Evolutionary conservation across 257 asterid genomes (phyloP).

Genomic region (Gardenia jasminoides): DNA sequence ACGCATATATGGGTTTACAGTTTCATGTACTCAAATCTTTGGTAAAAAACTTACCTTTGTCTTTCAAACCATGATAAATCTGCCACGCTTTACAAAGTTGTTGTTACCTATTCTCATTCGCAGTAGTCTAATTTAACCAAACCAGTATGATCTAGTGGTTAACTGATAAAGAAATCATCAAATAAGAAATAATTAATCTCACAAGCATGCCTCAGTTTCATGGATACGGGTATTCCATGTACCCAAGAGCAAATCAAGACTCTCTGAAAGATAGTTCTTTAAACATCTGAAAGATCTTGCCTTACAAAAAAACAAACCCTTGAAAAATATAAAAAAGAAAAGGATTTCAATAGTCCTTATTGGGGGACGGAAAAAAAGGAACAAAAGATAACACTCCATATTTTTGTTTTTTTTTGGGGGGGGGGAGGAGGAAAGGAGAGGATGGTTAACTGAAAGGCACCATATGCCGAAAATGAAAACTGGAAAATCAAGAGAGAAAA

Average conservation of each 20-base stretch:
- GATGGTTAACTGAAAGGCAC: not conserved
- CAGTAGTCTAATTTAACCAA: not conserved
- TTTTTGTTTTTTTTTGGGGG: no score
- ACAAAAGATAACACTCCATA: no score
- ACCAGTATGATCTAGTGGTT: not conserved
- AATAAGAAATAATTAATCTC: not conserved
- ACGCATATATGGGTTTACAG: no score
- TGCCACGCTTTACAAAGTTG: not conserved
- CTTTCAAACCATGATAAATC: not conserved
- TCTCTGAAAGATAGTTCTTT: not conserved
- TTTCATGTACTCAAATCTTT: not conserved
- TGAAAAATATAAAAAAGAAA: not conserved
- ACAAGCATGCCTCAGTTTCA: not conserved
- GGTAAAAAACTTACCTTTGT: not conserved
- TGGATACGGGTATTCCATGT: not conserved
- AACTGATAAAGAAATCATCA: not conserved
- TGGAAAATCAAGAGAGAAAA: not conserved
- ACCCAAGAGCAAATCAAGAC: not conserved
- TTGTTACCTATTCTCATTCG: not conserved
- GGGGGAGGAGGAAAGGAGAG: no score
- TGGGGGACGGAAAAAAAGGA: not conserved
- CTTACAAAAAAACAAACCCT: not conserved
- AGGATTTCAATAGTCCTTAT: not conserved
- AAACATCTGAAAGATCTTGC: not conserved
- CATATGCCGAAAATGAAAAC: not conserved